phyloP scores from a whole-genome alignment of 1,139 yeast genomes.

The Suhomyces guaymorum region DNA sequence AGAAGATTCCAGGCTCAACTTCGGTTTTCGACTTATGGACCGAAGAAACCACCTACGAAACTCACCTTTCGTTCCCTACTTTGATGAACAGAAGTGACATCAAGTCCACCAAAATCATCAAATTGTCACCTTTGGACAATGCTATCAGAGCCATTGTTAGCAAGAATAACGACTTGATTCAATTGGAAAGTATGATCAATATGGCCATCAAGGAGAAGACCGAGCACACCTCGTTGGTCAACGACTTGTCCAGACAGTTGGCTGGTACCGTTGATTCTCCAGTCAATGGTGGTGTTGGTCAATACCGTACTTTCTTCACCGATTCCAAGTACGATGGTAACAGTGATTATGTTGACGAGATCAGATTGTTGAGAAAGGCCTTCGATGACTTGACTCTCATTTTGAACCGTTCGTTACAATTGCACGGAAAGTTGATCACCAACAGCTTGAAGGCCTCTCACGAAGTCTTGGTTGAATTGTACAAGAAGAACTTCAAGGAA shows the following conservation, averaged over 20 bases:
- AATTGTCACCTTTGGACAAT: slow-evolving; percentile 82
- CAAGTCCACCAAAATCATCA: slow-evolving; percentile 49
- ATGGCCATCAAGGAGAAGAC: slow-evolving; percentile 57
- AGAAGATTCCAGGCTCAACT: slow-evolving; percentile 74
- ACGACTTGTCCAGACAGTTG: slow-evolving; percentile 72
- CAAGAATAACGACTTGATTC: slow-evolving; percentile 72
- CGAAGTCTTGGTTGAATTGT: slow-evolving; percentile 62
- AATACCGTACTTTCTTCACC: slow-evolving; percentile 69
- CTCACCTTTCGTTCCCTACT: slow-evolving; percentile 80
- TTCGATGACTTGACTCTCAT: slow-evolving; percentile 71
- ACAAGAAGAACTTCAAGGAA: slow-evolving; percentile 63
- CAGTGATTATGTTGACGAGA: slow-evolving; percentile 46
- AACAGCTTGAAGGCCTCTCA: slow-evolving; percentile 61
- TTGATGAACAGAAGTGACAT: slow-evolving; percentile 84
- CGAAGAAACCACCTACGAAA: slow-evolving; percentile 79
- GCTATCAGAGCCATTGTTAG: slow-evolving; percentile 68
- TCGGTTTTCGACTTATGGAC: slow-evolving; percentile 83
- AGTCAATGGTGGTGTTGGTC: slow-evolving; percentile 89
- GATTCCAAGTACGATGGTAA: slow-evolving; percentile 39
- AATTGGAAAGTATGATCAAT: slow-evolving; percentile 63
- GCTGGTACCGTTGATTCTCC: slow-evolving; percentile 93
- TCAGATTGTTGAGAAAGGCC: slow-evolving; percentile 55
- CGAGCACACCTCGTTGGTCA: slow-evolving; percentile 52
- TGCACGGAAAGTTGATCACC: slow-evolving; percentile 71
- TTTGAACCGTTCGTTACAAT: slow-evolving; percentile 63